A percentile compares a stretch with the other conserved stretches of the same genome.
phyloP scores from a whole-genome alignment of 805 yeast genomes.

The Cyberlindnera maritima region DNA sequence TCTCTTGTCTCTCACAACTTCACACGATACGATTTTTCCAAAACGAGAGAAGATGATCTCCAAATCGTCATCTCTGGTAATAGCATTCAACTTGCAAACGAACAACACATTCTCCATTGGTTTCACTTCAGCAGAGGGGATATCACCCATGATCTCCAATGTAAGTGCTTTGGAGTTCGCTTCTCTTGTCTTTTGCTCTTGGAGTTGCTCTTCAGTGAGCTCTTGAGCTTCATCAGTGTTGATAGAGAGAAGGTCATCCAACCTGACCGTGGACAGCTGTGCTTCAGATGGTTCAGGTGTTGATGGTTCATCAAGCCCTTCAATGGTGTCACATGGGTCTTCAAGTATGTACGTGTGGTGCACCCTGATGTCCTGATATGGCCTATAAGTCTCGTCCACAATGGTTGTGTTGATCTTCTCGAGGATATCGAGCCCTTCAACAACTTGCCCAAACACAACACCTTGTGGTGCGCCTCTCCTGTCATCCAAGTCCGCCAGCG shows the following conservation, averaged over 20 bases:
- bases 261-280: conserved; percentile 33
- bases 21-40: conserved; percentile 52
- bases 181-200: conserved; percentile 30
- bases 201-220: conserved; percentile 28
- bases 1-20: conserved; percentile 46
- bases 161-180: conserved; percentile 57
- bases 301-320: conserved; percentile 22
- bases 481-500: conserved; percentile 31
- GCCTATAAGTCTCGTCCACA: conserved; percentile 39
- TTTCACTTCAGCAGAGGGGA: conserved; percentile 53
- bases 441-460: conserved; percentile 47
- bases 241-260: conserved; percentile 23
- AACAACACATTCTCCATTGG: conserved; percentile 64
- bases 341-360: conserved; percentile 47
- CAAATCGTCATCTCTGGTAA: conserved; percentile 58
- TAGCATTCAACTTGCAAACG: conserved; percentile 60
- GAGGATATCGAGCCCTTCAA: conserved; percentile 48
- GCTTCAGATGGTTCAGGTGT: conserved; percentile 38
- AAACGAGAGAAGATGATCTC: conserved; percentile 57
- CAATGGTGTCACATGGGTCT: conserved; percentile 49
- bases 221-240: conserved; percentile 22
- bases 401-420: conserved; percentile 40
- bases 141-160: conserved; percentile 60
- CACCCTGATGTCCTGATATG: conserved; percentile 49
- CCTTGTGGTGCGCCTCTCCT: conserved; percentile 12